phyloP scores from a whole-genome alignment of 306 rosid species.

The Rosa chinensis region DNA sequence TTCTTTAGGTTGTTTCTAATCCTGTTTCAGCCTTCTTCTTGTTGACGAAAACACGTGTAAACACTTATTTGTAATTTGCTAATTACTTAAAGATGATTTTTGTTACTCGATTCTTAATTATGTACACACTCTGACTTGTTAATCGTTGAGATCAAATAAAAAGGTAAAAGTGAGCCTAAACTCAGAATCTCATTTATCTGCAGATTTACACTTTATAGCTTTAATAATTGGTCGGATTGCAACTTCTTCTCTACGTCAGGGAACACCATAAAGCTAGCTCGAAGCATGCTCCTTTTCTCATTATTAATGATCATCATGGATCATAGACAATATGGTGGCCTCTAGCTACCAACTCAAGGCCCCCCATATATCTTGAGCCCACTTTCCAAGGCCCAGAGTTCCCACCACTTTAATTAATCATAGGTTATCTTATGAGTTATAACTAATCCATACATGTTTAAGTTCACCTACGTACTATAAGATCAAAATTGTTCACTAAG shows the following conservation, averaged over 20 bases:
- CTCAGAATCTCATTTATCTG: constrained; percentile 5
- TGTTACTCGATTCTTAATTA: not conserved
- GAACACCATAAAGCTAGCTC: not conserved
- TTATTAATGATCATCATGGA: not conserved
- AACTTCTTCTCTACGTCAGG: constrained; percentile 1
- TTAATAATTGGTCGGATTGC: constrained; percentile 22
- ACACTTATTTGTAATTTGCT: not conserved
- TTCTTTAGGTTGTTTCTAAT: not conserved
- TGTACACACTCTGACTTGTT: no score
- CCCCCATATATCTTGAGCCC: constrained; percentile 3
- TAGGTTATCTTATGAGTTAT: not conserved
- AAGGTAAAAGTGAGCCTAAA: not conserved
- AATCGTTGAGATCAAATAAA: not conserved
- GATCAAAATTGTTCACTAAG: no score
- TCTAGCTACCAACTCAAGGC: constrained; percentile 1
- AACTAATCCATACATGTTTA: not conserved
- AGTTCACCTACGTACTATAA: no score
- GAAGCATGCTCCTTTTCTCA: not conserved
- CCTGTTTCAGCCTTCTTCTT: constrained; percentile 34
- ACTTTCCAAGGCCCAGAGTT: constrained; percentile 3
- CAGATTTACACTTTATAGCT: not conserved
- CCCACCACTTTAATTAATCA: not conserved
- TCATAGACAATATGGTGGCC: not conserved
- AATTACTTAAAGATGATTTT: not conserved
- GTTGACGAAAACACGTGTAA: constrained; percentile 18